Percentiles rank a stretch among this genome's conserved stretches.
These are phyloP conservation scores for Fusarium pseudonygamai DNA, from an alignment of 2,329 filamentous ascomycete species.

Conservation along the genomic window DNA sequence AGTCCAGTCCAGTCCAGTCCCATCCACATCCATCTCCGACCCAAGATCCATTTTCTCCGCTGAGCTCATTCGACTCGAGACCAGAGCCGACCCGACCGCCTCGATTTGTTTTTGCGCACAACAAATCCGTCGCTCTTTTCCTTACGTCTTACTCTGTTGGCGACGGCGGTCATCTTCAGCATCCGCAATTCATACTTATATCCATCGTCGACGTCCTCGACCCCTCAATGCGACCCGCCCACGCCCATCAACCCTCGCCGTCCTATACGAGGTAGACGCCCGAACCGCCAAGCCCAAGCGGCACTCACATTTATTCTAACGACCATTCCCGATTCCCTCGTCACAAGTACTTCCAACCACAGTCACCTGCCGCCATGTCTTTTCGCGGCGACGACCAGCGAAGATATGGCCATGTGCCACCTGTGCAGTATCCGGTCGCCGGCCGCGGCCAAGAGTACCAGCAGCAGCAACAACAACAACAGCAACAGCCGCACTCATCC, in stretches of 20 bases:
- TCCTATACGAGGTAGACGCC: slow-evolving; percentile 41
- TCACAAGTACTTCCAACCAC: slow-evolving; percentile 8
- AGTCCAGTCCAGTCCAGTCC: background rate
- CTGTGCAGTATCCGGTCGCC: slow-evolving; percentile 69
- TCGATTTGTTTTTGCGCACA: slow-evolving; percentile 25
- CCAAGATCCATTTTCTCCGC: slow-evolving; percentile 38
- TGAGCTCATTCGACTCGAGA: slow-evolving; percentile 24
- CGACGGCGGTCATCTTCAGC: slow-evolving; percentile 11
- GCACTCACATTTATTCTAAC: slow-evolving; percentile 29
- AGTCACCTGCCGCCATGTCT: slow-evolving; percentile 59
- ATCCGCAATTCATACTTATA: background rate
- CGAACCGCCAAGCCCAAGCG: slow-evolving; percentile 39
- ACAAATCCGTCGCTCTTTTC: slow-evolving; percentile 27
- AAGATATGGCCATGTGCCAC: slow-evolving; percentile 73
- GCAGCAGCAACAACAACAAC: slow-evolving; percentile 44
- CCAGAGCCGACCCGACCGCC: slow-evolving; percentile 18
- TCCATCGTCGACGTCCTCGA: slow-evolving; percentile 6
- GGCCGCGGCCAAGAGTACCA: slow-evolving; percentile 47
- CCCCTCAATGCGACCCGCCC: slow-evolving; percentile 42
- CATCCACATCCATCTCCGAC: slow-evolving; percentile 8
- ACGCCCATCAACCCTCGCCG: slow-evolving; percentile 33
- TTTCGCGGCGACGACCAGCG: slow-evolving; percentile 70
- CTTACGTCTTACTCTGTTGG: background rate
- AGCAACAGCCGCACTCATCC: slow-evolving; percentile 46
- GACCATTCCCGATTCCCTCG: slow-evolving; percentile 12